Base-by-base conservation (phyloP, 768 basidiomycete species). In the Phanerochaete sordida region DNA sequence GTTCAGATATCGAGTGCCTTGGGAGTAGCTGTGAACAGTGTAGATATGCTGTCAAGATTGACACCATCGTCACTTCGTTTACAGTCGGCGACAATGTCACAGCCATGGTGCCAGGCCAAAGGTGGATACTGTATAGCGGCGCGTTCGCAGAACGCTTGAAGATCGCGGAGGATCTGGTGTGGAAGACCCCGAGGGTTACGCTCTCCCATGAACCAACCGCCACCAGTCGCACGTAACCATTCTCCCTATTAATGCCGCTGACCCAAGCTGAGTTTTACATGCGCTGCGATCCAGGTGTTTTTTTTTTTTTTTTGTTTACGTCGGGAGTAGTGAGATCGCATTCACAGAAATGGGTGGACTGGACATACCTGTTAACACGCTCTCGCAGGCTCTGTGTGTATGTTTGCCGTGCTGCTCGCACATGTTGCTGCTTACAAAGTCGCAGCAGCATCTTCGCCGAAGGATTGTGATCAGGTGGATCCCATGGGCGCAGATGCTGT, bases 401-500 rank as follows among this genome's bases (percentile, higher is more conserved):
- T 66, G 48, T 74, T 60, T 50, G 72, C 69, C 1, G 62, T 73
- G 51, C 69, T 74, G 57, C 64, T 76, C 26, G 73, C 72, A n/a
- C 65, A 66, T 35, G 59, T 69, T 4, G 59, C 69, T 0, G 74
- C 72, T 2, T 67, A 67, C 61, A 69, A 70, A 47, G 73, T 76
- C 56, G 64, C 74, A 49, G 68, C 75, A 6, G 70, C 71, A 24
- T 67, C 72, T 30, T 77, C 76, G 0, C 70, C 71, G 8, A 67
- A 68, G 39, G 74, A 76, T 54, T 70, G 68, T 59, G 74, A 71
- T 21, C 69, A 77, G 21, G 66, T 76, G 57, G 73, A 72, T 62
- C 64, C 71, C 0, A 69, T 74, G 49, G 77, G 77, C 13, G 77
- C 78, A 13, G 68, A 73, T 48, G 68, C 66, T 9, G 74, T 75